A percentile compares a stretch with the other conserved stretches of the same genome.
Conservation (phyloP, 768 basidiomycete genomes). For the Cystobasidium onofrii region DNA sequence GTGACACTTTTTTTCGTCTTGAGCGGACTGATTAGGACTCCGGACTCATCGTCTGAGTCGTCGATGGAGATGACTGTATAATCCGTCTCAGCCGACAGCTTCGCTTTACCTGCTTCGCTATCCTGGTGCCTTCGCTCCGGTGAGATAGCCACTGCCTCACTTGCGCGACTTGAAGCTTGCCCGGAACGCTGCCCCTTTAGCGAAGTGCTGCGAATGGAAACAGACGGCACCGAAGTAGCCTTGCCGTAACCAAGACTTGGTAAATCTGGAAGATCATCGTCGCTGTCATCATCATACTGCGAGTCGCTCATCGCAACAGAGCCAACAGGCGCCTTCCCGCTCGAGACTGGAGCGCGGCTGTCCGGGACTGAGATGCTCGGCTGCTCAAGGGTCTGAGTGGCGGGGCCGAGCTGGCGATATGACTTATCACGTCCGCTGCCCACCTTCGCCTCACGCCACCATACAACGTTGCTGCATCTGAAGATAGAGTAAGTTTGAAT, state of each 20-base stretch:
- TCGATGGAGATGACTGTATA: not conserved
- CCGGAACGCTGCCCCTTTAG: too few relatives aligned
- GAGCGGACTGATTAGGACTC: too few relatives aligned
- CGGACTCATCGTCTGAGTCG: not conserved
- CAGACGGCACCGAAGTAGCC: too few relatives aligned
- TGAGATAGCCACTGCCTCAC: too few relatives aligned
- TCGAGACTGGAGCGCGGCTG: not conserved
- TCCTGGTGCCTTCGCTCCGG: too few relatives aligned
- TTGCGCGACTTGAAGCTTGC: too few relatives aligned
- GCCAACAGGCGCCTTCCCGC: not conserved
- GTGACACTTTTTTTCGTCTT: too few relatives aligned
- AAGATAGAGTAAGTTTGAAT: not conserved
- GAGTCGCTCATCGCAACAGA: not conserved
- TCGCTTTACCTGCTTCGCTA: too few relatives aligned
- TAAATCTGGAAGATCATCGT: conserved; percentile 12
- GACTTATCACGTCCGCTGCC: not conserved
- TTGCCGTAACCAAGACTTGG: too few relatives aligned
- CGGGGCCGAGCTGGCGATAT: not conserved
- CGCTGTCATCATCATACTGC: not conserved
- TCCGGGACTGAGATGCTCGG: not conserved
- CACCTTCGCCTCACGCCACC: conserved; percentile 2
- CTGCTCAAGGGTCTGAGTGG: too few relatives aligned
- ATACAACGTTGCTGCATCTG: conserved; percentile 5
- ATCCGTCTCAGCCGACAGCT: not conserved
- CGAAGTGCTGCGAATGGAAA: too few relatives aligned